Evolutionary conservation across 2,329 filamentous ascomycete species (phyloP).

Genomic region (Dactylonectria estremocensis): DNA sequence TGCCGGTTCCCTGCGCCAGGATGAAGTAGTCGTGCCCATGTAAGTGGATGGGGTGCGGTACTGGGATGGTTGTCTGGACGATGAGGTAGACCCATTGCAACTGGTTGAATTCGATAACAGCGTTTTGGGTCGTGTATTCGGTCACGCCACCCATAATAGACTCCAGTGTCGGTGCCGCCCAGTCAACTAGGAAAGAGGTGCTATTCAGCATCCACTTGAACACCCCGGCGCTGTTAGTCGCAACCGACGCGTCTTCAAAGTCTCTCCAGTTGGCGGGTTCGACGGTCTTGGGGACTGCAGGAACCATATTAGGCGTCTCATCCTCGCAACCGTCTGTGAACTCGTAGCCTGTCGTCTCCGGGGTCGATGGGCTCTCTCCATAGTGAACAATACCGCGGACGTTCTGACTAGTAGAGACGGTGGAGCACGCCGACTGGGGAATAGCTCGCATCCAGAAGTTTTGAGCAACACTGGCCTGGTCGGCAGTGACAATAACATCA

Average conservation of each 20-base stretch:
- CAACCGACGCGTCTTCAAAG: conserved; percentile 48
- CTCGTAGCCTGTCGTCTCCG: conserved; percentile 31
- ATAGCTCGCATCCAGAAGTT: conserved; percentile 67
- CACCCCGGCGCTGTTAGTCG: conserved; percentile 49
- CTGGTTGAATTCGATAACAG: conserved; percentile 49
- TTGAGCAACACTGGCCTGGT: conserved; percentile 50
- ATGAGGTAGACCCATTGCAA: conserved; percentile 52
- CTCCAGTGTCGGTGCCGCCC: conserved; percentile 49
- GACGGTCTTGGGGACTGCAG: conserved; percentile 54
- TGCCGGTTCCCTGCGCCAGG: conserved; percentile 46
- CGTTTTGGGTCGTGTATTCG: conserved; percentile 43
- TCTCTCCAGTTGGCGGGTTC: conserved; percentile 47
- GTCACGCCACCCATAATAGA: conserved; percentile 41
- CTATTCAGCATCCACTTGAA: conserved; percentile 64
- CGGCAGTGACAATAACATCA: conserved; percentile 63
- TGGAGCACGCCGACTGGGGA: conserved; percentile 60
- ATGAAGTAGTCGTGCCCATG: conserved; percentile 55
- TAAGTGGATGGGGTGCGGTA: conserved; percentile 56
- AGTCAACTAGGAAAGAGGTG: conserved; percentile 51
- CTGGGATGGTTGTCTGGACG: conserved; percentile 43
- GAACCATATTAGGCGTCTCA: conserved; percentile 52
- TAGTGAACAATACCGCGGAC: conserved; percentile 66
- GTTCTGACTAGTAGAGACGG: conserved; percentile 51
- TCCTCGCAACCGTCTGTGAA: conserved; percentile 53
- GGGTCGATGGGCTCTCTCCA: conserved; percentile 43